Evolutionary conservation across 306 rosid species (phyloP).

Genomic region (Trichosanthes cucumerina): DNA sequence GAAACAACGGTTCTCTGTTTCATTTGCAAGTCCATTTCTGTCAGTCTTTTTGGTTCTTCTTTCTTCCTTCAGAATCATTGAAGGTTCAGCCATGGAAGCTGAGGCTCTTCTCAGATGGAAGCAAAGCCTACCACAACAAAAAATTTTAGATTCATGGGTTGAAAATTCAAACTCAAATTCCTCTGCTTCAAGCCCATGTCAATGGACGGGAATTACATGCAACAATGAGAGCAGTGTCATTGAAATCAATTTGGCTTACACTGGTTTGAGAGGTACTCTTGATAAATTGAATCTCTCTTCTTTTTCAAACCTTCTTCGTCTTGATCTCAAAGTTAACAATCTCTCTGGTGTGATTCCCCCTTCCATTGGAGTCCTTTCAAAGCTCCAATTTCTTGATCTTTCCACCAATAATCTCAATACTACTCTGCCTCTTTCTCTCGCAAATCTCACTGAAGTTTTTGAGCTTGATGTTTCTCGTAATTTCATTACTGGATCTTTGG

Average conservation of each 20-base stretch:
- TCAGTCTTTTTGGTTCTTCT: neutral
- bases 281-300: conserved; percentile 31
- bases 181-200: conserved; percentile 28
- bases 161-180: conserved; percentile 1
- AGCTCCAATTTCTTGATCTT: conserved; percentile 44
- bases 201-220: conserved; percentile 45
- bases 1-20: neutral
- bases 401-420: conserved; percentile 32
- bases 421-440: conserved; percentile 39
- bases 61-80: neutral
- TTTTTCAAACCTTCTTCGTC: conserved; percentile 43
- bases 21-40: neutral
- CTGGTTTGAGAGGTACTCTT: conserved; percentile 43
- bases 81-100: conserved; percentile 13
- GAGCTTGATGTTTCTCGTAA: conserved; percentile 53
- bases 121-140: conserved; percentile 30
- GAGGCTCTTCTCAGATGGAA: conserved; percentile 49
- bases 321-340: conserved; percentile 36
- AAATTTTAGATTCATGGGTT: conserved; percentile 34
- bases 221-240: conserved; percentile 20
- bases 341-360: conserved; percentile 38
- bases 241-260: conserved; percentile 27
- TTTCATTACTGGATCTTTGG: conserved; percentile 29
- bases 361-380: conserved; percentile 33
- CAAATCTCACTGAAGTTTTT: conserved; percentile 37